Evolutionary conservation across 768 basidiomycete species (phyloP), one percentile per base, ranked within the genome.

Genomic region (Tricholoma flavovirens): DNA sequence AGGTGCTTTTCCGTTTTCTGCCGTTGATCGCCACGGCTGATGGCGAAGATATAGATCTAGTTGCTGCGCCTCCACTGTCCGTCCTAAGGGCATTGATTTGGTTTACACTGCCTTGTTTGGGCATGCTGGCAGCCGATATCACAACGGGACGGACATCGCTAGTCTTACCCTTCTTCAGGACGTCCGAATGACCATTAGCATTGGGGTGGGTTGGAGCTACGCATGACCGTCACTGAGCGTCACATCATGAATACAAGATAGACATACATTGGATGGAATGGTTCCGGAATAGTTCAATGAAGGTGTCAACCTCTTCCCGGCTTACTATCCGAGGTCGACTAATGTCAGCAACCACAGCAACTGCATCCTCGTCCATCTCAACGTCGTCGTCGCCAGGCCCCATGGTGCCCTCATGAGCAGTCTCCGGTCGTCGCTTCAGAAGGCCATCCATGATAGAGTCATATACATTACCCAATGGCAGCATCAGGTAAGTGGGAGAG

Each of bases 401-500:
- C 11, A 38, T 55, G 4, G 42, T 7, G 4, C 52, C 60, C 9
- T 49, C 29, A 17, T n/a, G 15, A 49, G 8, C 10, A 17, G 6
- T 30, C 15, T 67, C 62, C 14, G 55, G 33, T 26, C 71, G 68
- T 26, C 51, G 57, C 49, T 65, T 69, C 53, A 80, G 58, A 57
- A 75, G 70, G n/a, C 67, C 60, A 7, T 62, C 62, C 42, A 83
- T 72, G 55, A 77, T 53, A 19, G 84, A 71, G 33, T 87, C 83
- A 68, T 90, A 96, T 46, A 96, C 69, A 26, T 75, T 73, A 52
- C 83, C 80, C 55, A 93, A 70, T 5, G 92, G 83, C 12, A 93
- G 90, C 66, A 88, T 77, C 48, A 90, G 78, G 71, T 93, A 86
- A 35, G 88, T 81, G 11, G 92, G 87, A 7, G 78, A 79, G 60